Conservation (phyloP, 805 yeast species). For the Metschnikowia orientalis region DNA sequence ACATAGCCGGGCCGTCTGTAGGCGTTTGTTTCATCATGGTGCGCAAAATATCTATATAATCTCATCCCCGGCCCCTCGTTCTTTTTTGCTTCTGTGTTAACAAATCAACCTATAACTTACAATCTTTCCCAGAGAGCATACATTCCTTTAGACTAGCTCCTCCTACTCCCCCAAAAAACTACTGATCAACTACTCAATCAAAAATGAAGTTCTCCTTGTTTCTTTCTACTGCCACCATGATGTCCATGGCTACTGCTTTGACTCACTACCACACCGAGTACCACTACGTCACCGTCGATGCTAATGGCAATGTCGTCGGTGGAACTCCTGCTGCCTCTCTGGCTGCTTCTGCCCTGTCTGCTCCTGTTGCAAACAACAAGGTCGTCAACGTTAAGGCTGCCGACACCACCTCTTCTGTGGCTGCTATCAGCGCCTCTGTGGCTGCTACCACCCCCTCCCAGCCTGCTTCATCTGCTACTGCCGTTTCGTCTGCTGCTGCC, state of each 20-base stretch:
- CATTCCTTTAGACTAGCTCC: constrained; percentile 1
- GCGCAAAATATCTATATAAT: no score
- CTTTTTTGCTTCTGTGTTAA: no score
- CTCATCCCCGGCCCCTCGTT: no score
- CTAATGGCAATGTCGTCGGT: constrained; percentile 12
- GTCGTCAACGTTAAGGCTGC: background rate
- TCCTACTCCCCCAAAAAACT: background rate
- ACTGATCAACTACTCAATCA: background rate
- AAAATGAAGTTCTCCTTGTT: constrained; percentile 5
- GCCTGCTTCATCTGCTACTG: constrained; percentile 5
- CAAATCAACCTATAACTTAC: no score
- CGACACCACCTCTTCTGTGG: background rate
- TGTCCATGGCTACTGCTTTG: constrained; percentile 21
- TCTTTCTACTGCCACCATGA: constrained; percentile 20
- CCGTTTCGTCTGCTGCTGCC: constrained; percentile 2
- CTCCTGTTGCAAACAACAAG: background rate
- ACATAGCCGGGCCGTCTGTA: no score
- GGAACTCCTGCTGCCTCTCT: constrained; percentile 1
- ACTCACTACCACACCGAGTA: constrained; percentile 27
- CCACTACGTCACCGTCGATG: constrained; percentile 25
- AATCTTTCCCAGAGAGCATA: no score
- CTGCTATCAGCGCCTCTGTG: background rate
- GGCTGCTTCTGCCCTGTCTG: background rate
- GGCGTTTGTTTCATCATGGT: no score
- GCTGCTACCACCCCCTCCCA: background rate